These are phyloP conservation scores for Cercospora citrullina DNA, from an alignment of 2,329 filamentous ascomycete species.

Conservation along the genomic window DNA sequence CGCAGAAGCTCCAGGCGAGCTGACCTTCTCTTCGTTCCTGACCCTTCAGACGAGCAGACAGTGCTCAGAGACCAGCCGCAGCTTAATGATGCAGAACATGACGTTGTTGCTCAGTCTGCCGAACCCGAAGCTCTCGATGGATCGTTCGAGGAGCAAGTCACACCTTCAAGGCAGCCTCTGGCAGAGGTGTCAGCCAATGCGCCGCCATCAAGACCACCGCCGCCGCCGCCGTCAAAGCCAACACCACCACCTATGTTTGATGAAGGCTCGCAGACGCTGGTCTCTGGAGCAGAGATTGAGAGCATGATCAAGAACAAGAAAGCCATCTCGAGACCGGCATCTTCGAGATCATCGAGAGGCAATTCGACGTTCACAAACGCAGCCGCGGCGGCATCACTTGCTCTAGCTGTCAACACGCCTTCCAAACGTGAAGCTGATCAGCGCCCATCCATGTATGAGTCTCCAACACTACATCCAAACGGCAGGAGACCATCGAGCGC, in stretches of 20 bases:
- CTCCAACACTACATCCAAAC: conserved; percentile 22
- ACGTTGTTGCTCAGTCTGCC: background rate
- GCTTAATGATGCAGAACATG: background rate
- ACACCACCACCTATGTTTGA: conserved; percentile 49
- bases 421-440: conserved; percentile 13
- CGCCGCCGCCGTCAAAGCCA: conserved; percentile 17
- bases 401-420: conserved; percentile 27
- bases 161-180: conserved; percentile 16
- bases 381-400: conserved; percentile 33
- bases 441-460: conserved; percentile 27
- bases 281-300: conserved; percentile 82
- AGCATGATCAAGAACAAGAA: conserved; percentile 64
- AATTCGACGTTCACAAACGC: conserved; percentile 24
- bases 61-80: background rate
- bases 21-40: background rate
- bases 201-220: conserved; percentile 18
- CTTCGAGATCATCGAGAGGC: conserved; percentile 17
- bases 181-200: conserved; percentile 19
- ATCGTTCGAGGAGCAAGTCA: background rate
- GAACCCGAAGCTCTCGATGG: background rate
- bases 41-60: background rate
- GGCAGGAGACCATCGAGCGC: conserved; percentile 67
- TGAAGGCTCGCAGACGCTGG: conserved; percentile 75
- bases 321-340: conserved; percentile 13
- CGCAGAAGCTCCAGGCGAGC: background rate